phyloP scores from a whole-genome alignment of 129 eudicot genomes.

The Chrysanthemum makinoi region DNA sequence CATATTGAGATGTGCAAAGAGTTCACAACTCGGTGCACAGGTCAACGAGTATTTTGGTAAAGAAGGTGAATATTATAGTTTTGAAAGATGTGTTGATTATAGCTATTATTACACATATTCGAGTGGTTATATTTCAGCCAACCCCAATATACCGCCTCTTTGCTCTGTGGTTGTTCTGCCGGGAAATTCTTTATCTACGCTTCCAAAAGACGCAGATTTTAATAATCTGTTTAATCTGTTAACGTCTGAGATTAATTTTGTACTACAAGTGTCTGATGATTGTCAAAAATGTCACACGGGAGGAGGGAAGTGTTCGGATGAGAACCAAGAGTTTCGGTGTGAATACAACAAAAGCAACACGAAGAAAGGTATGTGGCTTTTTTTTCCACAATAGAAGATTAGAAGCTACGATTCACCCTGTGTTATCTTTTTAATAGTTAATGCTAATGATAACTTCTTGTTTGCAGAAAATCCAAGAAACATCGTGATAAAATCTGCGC shows the following conservation, averaged over 20 bases:
- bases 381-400: not conserved
- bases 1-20: conserved; percentile 24
- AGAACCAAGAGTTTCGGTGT: conserved; percentile 23
- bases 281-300: conserved; percentile 27
- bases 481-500: conserved; percentile 21
- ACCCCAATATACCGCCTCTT: conserved; percentile 7
- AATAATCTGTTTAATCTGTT: conserved; percentile 18
- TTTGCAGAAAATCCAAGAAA: conserved; percentile 20
- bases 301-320: conserved; percentile 33
- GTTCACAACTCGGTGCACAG: not conserved
- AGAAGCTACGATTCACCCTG: not conserved
- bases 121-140: conserved; percentile 17
- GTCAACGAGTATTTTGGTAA: conserved; percentile 11
- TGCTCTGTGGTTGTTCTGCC: conserved; percentile 21
- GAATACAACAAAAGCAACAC: not conserved
- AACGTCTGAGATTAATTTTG: conserved; percentile 20
- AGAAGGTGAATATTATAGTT: conserved; percentile 21
- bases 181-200: conserved; percentile 11
- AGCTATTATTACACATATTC: conserved; percentile 24
- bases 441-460: conserved; percentile 9
- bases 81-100: conserved; percentile 8
- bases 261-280: conserved; percentile 24
- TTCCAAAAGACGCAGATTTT: conserved; percentile 7
- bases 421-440: not conserved
- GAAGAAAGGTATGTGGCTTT: conserved; percentile 7